These are phyloP conservation scores for Phaeolepiota aurea DNA, from an alignment of 768 basidiomycete species.

Conservation along the genomic window DNA sequence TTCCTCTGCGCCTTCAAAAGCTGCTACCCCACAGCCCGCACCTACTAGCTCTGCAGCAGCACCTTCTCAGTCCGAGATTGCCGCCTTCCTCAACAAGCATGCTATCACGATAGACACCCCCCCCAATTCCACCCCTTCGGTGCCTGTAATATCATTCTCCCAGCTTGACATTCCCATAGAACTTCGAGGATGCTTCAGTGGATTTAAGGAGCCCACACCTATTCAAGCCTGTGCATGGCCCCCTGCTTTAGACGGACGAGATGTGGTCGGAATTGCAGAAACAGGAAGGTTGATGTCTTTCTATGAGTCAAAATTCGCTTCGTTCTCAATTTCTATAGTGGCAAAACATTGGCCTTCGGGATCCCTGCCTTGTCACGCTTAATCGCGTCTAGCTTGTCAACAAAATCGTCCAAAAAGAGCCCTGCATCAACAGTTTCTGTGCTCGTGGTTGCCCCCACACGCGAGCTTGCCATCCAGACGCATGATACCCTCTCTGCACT, in stretches of 20 bases:
- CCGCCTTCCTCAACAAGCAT: conserved; percentile 64
- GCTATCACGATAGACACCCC: conserved; percentile 64
- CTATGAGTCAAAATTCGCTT: background rate
- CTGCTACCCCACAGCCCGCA: conserved; percentile 7
- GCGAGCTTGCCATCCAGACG: conserved; percentile 94
- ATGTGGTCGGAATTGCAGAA: conserved; percentile 94
- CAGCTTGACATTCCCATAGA: conserved; percentile 58
- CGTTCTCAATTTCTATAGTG: conserved; percentile 34
- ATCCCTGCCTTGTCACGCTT: conserved; percentile 79
- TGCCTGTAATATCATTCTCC: conserved; percentile 69
- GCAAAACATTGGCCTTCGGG: conserved; percentile 95
- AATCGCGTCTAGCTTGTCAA: conserved; percentile 25
- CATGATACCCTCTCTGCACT: conserved; percentile 74
- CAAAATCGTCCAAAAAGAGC: conserved; percentile 18
- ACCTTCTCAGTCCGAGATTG: conserved; percentile 31
- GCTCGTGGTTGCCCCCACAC: conserved; percentile 88
- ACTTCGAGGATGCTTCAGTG: conserved; percentile 54
- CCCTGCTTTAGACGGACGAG: conserved; percentile 67
- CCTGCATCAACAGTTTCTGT: conserved; percentile 39
- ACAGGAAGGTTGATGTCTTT: conserved; percentile 62
- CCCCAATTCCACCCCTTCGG: conserved; percentile 31
- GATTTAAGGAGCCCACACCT: conserved; percentile 85
- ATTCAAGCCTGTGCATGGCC: conserved; percentile 97
- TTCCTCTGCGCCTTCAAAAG: conserved; percentile 11
- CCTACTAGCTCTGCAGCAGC: conserved; percentile 11